Conservation (phyloP, 2,329 filamentous ascomycete species). For the Chrysosporium keratinophilum region DNA sequence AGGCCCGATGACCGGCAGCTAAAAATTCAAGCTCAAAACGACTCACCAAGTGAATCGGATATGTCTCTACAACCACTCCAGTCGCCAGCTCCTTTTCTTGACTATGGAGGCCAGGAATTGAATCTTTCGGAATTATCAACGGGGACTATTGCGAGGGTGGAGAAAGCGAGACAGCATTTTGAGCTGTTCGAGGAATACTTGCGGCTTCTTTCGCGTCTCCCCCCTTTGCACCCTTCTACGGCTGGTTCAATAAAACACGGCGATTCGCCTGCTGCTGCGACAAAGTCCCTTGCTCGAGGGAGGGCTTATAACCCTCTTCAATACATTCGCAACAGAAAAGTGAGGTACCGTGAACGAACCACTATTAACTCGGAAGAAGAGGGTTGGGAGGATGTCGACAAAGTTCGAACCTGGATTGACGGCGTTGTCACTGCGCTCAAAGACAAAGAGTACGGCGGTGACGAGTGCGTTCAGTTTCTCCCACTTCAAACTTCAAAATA, state of each 20-base stretch:
- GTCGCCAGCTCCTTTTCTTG: constrained; percentile 1
- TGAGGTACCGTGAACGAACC: constrained; percentile 66
- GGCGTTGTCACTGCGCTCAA: constrained; percentile 46
- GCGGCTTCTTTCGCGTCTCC: constrained; percentile 65
- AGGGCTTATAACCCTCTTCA: constrained; percentile 84
- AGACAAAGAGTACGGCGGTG: constrained; percentile 36
- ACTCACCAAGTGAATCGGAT: background rate
- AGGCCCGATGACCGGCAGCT: background rate
- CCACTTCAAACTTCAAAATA: constrained; percentile 27
- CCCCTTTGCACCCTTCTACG: constrained; percentile 46
- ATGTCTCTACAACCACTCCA: background rate
- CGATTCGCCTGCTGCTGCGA: background rate
- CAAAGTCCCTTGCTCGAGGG: constrained; percentile 31
- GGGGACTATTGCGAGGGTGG: constrained; percentile 69
- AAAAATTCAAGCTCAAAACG: background rate
- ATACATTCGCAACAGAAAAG: constrained; percentile 80
- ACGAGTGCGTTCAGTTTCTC: constrained; percentile 38
- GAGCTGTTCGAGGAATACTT: constrained; percentile 80
- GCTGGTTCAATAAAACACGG: constrained; percentile 12
- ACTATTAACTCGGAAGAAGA: constrained; percentile 62
- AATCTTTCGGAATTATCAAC: constrained; percentile 51
- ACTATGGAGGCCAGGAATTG: constrained; percentile 18
- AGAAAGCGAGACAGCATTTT: constrained; percentile 74
- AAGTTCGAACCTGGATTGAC: constrained; percentile 68
- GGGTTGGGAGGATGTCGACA: constrained; percentile 64